phyloP scores from a whole-genome alignment of 1,284 basidiomycete genomes.

The Pseudozyma thailandica region DNA sequence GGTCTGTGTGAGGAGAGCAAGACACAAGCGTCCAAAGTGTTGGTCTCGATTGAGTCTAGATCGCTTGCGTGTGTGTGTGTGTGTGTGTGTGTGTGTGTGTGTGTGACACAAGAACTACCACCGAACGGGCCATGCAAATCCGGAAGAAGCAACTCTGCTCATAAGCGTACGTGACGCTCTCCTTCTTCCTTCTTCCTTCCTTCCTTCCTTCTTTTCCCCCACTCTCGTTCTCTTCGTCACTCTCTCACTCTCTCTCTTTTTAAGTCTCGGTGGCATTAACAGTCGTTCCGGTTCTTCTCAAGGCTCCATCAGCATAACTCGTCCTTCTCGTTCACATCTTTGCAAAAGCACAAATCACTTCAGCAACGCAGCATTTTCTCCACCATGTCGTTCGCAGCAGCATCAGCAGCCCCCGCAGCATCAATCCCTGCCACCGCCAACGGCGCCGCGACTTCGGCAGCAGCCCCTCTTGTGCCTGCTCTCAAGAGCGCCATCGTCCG shows the following conservation, averaged over 20 bases:
- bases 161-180: not conserved
- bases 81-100: not conserved
- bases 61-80: not conserved
- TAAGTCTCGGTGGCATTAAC: not conserved
- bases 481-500: constrained; percentile 64
- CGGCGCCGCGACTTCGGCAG: constrained; percentile 1
- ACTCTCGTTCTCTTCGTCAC: not conserved
- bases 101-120: not conserved
- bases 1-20: not conserved
- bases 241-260: not conserved
- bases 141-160: not conserved
- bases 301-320: not conserved
- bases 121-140: constrained; percentile 20
- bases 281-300: not conserved
- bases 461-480: constrained; percentile 30
- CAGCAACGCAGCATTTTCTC: constrained; percentile 4
- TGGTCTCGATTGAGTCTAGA: constrained; percentile 19
- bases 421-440: constrained; percentile 26
- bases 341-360: not conserved
- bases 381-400: constrained; percentile 45
- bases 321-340: not conserved
- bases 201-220: not conserved
- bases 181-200: not conserved
- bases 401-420: constrained; percentile 50
- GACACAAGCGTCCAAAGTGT: constrained; percentile 1